Evolutionary conservation across 1,284 basidiomycete species (phyloP).

Genomic region (Gyrodon tennesseensis): DNA sequence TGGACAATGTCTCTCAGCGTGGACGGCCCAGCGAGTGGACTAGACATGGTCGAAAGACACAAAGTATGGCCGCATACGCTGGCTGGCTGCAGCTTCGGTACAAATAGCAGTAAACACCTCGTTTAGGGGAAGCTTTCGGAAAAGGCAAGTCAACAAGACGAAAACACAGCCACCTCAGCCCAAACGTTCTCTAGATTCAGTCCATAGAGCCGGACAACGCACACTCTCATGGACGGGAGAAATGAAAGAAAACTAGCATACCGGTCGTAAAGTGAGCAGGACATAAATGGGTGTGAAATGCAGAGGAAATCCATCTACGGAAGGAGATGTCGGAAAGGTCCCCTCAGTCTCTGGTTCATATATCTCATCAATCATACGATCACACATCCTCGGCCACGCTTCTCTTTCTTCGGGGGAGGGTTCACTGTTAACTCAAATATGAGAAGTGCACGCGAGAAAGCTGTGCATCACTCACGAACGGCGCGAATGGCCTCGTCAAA

Average conservation of each 20-base stretch:
- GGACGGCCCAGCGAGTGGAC: slow-evolving; percentile 65
- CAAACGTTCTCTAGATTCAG: neutral
- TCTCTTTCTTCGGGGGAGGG: slow-evolving; percentile 64
- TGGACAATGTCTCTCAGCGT: slow-evolving; percentile 72
- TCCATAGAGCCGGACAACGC: slow-evolving; percentile 19
- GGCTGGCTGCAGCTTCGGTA: neutral
- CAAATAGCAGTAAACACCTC: slow-evolving; percentile 8
- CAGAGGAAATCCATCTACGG: slow-evolving; percentile 43
- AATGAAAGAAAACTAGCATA: slow-evolving; percentile 36
- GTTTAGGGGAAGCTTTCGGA: neutral
- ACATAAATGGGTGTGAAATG: slow-evolving; percentile 63
- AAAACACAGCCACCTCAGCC: neutral
- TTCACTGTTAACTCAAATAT: slow-evolving; percentile 56
- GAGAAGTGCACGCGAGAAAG: slow-evolving; percentile 21
- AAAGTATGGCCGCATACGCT: neutral
- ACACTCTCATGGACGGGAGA: slow-evolving; percentile 31
- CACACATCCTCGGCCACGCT: slow-evolving; percentile 59
- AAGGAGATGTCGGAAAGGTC: slow-evolving; percentile 30
- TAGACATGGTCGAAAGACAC: slow-evolving; percentile 42
- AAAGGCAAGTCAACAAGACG: neutral
- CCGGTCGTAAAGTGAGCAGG: slow-evolving; percentile 51
- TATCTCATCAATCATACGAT: slow-evolving; percentile 58
- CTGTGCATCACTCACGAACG: slow-evolving; percentile 65
- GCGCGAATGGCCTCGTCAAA: slow-evolving; percentile 96
- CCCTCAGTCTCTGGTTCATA: slow-evolving; percentile 25